Evolutionary conservation across 1,284 basidiomycete genomes (phyloP).

Genomic region (Austroboletus olivaceoglutinosus): DNA sequence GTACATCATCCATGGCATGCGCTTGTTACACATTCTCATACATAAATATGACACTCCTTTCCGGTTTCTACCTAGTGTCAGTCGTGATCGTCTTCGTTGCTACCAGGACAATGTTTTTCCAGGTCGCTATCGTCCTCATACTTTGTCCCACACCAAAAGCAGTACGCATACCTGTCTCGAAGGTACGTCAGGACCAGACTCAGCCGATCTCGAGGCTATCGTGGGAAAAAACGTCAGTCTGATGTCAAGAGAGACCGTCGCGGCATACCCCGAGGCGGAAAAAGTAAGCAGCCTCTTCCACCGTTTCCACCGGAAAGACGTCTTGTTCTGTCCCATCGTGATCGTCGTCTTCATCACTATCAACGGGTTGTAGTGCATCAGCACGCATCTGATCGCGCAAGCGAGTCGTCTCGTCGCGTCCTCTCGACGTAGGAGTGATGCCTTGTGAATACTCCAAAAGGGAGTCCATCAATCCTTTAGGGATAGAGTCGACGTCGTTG

Average conservation of each 20-base stretch:
- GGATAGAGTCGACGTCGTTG: slow-evolving; percentile 59
- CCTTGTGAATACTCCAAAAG: slow-evolving; percentile 43
- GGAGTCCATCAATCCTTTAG: slow-evolving; percentile 58
- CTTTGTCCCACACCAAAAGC: slow-evolving; percentile 84
- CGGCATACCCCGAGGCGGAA: slow-evolving; percentile 60
- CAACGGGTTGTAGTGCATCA: slow-evolving; percentile 60
- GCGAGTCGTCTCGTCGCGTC: slow-evolving; percentile 44
- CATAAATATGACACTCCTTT: background rate
- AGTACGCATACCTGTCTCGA: slow-evolving; percentile 68
- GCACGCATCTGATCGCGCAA: slow-evolving; percentile 66
- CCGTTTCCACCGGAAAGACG: slow-evolving; percentile 49
- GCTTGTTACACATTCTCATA: slow-evolving; percentile 14
- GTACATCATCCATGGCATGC: slow-evolving; percentile 32
- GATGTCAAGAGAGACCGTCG: slow-evolving; percentile 2
- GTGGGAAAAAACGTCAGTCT: slow-evolving; percentile 13
- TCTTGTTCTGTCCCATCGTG: slow-evolving; percentile 26
- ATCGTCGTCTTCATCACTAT: slow-evolving; percentile 30
- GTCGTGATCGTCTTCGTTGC: slow-evolving; percentile 76
- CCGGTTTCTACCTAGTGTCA: slow-evolving; percentile 34
- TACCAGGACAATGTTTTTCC: slow-evolving; percentile 67
- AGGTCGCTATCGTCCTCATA: slow-evolving; percentile 66
- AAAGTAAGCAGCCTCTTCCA: slow-evolving; percentile 68
- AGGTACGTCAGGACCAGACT: slow-evolving; percentile 69
- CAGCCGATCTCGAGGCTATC: slow-evolving; percentile 68
- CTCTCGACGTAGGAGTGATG: slow-evolving; percentile 20